A percentile compares a stretch with the other conserved stretches of the same genome.
Conservation (phyloP, 2,329 filamentous ascomycete genomes). For the Fusarium avenaceum region DNA sequence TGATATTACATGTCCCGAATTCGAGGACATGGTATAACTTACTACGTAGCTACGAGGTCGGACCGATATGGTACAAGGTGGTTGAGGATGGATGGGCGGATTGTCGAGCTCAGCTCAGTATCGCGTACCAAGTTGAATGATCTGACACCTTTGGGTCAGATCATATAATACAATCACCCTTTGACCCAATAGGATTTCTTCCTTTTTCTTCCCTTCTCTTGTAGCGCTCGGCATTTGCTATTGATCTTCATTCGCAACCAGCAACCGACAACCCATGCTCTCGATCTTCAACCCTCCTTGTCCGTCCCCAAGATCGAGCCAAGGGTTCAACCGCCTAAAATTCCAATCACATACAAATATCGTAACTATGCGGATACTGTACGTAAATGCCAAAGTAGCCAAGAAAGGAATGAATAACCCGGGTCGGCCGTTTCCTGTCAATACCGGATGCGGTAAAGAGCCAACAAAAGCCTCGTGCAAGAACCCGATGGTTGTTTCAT, state of each 20-base stretch:
- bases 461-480: conserved; percentile 9
- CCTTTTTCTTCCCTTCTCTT: background rate
- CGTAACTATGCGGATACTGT: background rate
- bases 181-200: conserved; percentile 1
- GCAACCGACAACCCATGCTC: conserved; percentile 21
- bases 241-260: conserved; percentile 1
- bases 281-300: conserved; percentile 42
- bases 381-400: conserved; percentile 4
- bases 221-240: background rate
- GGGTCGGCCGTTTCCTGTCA: conserved; percentile 26
- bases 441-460: conserved; percentile 8
- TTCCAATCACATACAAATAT: background rate
- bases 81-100: conserved; percentile 1
- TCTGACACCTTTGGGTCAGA: conserved; percentile 10
- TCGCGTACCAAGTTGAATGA: background rate
- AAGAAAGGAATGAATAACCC: background rate
- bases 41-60: conserved; percentile 1
- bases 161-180: conserved; percentile 12
- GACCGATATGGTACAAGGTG: background rate
- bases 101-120: background rate
- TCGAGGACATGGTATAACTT: background rate
- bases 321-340: conserved; percentile 2
- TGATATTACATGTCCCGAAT: background rate
- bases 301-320: conserved; percentile 34
- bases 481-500: conserved; percentile 3